Base-by-base conservation (phyloP, 139 green algal species). In the Trebouxia sp. region DNA sequence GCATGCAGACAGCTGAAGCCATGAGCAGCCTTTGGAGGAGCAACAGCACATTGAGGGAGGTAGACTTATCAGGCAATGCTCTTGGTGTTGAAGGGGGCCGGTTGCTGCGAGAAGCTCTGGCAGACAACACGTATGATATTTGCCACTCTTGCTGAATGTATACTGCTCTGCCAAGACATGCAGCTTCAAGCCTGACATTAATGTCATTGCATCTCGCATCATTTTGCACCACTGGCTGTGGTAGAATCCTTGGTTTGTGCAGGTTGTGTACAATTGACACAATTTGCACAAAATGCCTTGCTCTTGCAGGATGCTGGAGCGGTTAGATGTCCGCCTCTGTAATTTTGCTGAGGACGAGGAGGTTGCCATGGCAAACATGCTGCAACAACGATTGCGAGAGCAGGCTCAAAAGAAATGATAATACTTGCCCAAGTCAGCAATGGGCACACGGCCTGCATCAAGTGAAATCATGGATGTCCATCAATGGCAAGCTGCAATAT, bases 41-140 rank as follows among this genome's bases (percentile, higher is more conserved):
- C 24, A 93, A 89, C 66, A 80, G 39, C 26, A 85, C 69, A 1
- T 62, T 95, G 11, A 79, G 30, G 32, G 77, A 92, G 79, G 32
- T 95, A 35, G 89, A 94, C 65, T 20, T 93, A n/a, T 87, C 77
- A 15, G 84, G 87, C 80, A 95, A 94, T 74, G 37, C 38, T 24
- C 42, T 77, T 0, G 69, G 69, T 24, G 69, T 56, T 12, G 69
- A 48, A 37, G 69, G 41, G 26, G 69, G 69, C 22, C 69, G 69
- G 22, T 41, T 55, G 26, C 39, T 77, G n/a, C 37, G 41, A 55
- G 69, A 77, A 41, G 41, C 69, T 37, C 20, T 77, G 26, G 26
- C 42, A 53, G 69, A 56, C 1, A 77, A 77, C 69, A 77, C 26
- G 69, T 77, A 37, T 24, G 69, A 48, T 6, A 11, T 53, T 17